These are phyloP conservation scores for Schizochytrium sp. DNA, from an alignment of 108 stramenopile genomes.

Conservation along the genomic window DNA sequence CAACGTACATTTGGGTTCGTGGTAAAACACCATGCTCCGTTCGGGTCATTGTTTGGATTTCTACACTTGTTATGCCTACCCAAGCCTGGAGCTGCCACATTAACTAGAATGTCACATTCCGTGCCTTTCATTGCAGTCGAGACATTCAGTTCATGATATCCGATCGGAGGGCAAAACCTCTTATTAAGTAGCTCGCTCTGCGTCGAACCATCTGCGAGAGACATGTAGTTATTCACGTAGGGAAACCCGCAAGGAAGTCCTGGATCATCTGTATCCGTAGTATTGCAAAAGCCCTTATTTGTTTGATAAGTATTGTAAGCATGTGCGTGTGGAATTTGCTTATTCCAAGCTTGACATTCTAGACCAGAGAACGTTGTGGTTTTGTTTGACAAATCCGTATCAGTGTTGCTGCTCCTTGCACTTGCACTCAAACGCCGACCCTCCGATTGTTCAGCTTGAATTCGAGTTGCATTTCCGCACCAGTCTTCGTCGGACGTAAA, in stretches of 20 bases:
- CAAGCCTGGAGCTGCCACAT: background rate
- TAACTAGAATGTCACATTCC: background rate
- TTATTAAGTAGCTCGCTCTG: background rate
- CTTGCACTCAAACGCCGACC: too few relatives aligned
- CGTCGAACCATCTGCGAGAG: background rate
- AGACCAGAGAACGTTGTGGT: constrained; percentile 21
- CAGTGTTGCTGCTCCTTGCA: too few relatives aligned
- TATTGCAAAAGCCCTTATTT: constrained; percentile 17
- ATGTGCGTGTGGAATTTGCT: constrained; percentile 21
- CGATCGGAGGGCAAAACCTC: background rate
- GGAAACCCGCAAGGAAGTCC: constrained; percentile 42
- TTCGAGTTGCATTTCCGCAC: background rate
- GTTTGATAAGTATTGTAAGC: background rate
- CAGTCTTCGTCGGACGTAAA: background rate
- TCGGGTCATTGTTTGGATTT: constrained; percentile 15
- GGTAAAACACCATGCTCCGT: constrained; percentile 47
- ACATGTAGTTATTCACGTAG: background rate
- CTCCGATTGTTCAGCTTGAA: background rate
- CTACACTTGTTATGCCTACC: constrained; percentile 47
- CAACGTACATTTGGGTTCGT: background rate
- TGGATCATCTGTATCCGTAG: background rate
- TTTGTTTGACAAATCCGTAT: background rate
- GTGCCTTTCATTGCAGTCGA: background rate
- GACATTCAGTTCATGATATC: background rate
- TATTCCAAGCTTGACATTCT: constrained; percentile 14